These are phyloP conservation scores for Paramyrothecium sp. DNA, from an alignment of 2,329 filamentous ascomycete genomes.

Conservation along the genomic window DNA sequence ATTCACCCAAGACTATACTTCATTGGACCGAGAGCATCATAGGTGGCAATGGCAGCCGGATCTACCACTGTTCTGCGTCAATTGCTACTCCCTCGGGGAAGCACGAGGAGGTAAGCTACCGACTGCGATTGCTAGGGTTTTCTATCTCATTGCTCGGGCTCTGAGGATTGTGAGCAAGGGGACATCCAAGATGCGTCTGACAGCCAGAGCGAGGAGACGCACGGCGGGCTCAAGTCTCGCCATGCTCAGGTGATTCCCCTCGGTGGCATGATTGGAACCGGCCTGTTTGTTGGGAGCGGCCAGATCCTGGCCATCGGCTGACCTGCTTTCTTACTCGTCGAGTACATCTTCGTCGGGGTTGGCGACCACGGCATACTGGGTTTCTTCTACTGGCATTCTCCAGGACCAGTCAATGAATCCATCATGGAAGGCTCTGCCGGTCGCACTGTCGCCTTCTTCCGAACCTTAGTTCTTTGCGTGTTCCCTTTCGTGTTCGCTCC, in stretches of 20 bases:
- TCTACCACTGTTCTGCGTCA: too few relatives aligned
- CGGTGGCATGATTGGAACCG: conserved; percentile 9
- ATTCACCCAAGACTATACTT: too few relatives aligned
- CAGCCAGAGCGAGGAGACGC: too few relatives aligned
- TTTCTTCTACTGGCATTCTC: conserved; percentile 60
- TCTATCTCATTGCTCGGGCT: too few relatives aligned
- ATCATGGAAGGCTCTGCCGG: conserved; percentile 60
- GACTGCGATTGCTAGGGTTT: too few relatives aligned
- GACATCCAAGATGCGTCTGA: too few relatives aligned
- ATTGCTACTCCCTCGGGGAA: too few relatives aligned
- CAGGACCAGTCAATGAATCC: conserved; percentile 65
- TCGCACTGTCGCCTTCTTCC: conserved; percentile 67
- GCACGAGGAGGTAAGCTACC: too few relatives aligned
- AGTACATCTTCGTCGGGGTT: conserved; percentile 48
- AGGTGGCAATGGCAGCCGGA: too few relatives aligned
- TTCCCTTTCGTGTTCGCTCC: conserved; percentile 60
- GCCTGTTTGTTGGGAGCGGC: conserved; percentile 8
- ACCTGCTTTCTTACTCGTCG: conserved; percentile 40
- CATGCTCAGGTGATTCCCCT: conserved; percentile 29
- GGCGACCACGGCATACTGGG: conserved; percentile 62
- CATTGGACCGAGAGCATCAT: too few relatives aligned
- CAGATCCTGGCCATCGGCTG: conserved; percentile 18
- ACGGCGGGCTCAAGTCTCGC: conserved; percentile 17
- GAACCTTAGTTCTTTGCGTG: conserved; percentile 62
- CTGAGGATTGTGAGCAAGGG: too few relatives aligned